These are phyloP conservation scores for Scenedesmus sp. DNA, from an alignment of 163 green algal species.

Conservation along the genomic window DNA sequence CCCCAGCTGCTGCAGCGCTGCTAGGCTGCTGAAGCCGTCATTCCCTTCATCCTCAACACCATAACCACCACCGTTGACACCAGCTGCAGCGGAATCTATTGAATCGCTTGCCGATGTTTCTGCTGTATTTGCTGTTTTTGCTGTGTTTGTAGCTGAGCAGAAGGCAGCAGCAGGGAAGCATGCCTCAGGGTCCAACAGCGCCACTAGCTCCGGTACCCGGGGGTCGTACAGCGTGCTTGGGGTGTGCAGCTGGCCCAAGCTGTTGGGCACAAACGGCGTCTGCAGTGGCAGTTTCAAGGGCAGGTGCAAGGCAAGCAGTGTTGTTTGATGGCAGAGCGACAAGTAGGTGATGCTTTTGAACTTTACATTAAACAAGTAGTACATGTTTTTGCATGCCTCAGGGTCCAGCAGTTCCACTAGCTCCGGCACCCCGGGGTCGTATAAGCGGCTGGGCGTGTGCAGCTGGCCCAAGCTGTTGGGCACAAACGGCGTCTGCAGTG, in stretches of 20 bases:
- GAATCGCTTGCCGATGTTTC: background rate
- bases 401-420: slow-evolving; percentile 75
- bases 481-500: slow-evolving; percentile 62
- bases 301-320: background rate
- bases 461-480: slow-evolving; percentile 65
- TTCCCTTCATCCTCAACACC: slow-evolving; percentile 7
- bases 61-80: background rate
- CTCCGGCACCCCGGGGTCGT: slow-evolving; percentile 78
- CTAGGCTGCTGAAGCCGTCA: slow-evolving; percentile 47
- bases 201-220: slow-evolving; percentile 70
- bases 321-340: too few relatives aligned
- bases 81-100: background rate
- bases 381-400: background rate
- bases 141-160: slow-evolving; percentile 4
- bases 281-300: background rate
- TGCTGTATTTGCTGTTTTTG: background rate
- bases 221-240: slow-evolving; percentile 80
- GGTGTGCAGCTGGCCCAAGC: slow-evolving; percentile 56
- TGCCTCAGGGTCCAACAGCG: slow-evolving; percentile 68
- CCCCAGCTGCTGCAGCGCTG: slow-evolving; percentile 71
- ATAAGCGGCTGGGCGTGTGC: slow-evolving; percentile 62
- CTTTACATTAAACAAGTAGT: too few relatives aligned
- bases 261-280: slow-evolving; percentile 72
- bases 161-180: slow-evolving; percentile 64
- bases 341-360: background rate